Percentiles rank a stretch among this genome's conserved stretches.
Evolutionary conservation across 495 filamentous ascomycete species (phyloP).

Genomic region (Cryomyces minteri): DNA sequence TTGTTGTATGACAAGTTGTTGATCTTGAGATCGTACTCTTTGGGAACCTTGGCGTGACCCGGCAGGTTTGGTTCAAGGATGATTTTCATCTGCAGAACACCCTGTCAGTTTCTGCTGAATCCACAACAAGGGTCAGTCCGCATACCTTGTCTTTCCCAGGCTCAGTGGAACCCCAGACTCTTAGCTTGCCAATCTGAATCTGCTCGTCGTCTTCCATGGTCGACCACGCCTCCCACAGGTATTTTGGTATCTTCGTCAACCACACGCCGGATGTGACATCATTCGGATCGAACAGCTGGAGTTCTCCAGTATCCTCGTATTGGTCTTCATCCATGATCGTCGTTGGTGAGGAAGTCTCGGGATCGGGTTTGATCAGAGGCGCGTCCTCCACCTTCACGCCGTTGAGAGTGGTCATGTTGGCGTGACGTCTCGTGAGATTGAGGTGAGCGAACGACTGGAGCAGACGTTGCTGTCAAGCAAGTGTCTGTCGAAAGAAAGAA

Average conservation of each 20-base stretch:
- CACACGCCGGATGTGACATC: slow-evolving; percentile 26
- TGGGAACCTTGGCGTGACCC: slow-evolving; percentile 48
- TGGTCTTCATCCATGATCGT: slow-evolving; percentile 56
- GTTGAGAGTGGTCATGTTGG: slow-evolving; percentile 7
- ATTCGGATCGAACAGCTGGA: slow-evolving; percentile 45
- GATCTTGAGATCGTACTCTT: slow-evolving; percentile 63
- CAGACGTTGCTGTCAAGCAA: no score
- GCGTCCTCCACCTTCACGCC: slow-evolving; percentile 24
- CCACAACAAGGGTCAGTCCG: slow-evolving; percentile 1
- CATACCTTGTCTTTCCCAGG: neutral
- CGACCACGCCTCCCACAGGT: slow-evolving; percentile 54
- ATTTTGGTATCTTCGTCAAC: slow-evolving; percentile 58
- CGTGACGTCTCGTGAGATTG: no score
- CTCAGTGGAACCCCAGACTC: slow-evolving; percentile 24
- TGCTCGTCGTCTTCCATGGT: slow-evolving; percentile 39
- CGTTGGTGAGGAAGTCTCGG: slow-evolving; percentile 38
- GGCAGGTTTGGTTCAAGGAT: slow-evolving; percentile 30
- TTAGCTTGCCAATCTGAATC: slow-evolving; percentile 58
- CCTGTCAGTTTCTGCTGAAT: slow-evolving; percentile 23
- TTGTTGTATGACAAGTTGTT: slow-evolving; percentile 47
- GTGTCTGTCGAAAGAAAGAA: no score
- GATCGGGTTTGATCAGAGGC: slow-evolving; percentile 44
- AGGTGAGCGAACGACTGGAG: no score
- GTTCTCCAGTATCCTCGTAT: slow-evolving; percentile 76
- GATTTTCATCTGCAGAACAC: slow-evolving; percentile 26